phyloP scores from a whole-genome alignment of 1,284 basidiomycete species.

The Gomphus bonarii region DNA sequence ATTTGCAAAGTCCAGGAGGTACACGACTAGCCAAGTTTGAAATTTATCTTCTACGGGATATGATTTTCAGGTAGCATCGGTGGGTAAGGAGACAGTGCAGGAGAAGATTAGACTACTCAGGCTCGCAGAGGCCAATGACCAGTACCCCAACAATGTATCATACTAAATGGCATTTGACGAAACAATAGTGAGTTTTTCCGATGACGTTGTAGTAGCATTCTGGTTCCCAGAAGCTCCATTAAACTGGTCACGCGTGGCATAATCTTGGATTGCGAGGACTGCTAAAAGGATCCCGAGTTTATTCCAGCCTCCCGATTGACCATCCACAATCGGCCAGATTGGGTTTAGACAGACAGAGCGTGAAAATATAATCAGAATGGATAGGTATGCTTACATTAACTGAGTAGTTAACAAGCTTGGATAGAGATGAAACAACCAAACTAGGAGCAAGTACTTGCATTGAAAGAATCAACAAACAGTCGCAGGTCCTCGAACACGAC shows the following conservation, averaged over 20 bases:
- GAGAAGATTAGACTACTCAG: slow-evolving; percentile 70
- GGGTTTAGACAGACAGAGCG: slow-evolving; percentile 6
- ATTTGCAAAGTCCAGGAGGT: slow-evolving; percentile 57
- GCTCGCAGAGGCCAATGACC: slow-evolving; percentile 46
- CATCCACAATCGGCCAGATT: slow-evolving; percentile 72
- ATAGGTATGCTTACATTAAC: slow-evolving; percentile 56
- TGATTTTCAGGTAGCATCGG: slow-evolving; percentile 47
- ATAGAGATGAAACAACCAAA: slow-evolving; percentile 57
- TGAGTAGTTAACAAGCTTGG: slow-evolving; percentile 70
- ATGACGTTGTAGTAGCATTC: neutral
- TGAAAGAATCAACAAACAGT: neutral
- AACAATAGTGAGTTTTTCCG: neutral
- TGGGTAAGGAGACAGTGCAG: slow-evolving; percentile 76
- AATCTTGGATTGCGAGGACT: slow-evolving; percentile 22
- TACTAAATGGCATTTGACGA: slow-evolving; percentile 17
- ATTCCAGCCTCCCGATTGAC: slow-evolving; percentile 63
- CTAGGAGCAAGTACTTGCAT: slow-evolving; percentile 53
- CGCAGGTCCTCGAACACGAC: slow-evolving; percentile 17
- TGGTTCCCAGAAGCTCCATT: slow-evolving; percentile 8
- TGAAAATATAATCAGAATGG: neutral
- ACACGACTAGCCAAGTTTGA: slow-evolving; percentile 52
- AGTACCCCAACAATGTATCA: slow-evolving; percentile 21
- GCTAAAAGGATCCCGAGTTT: slow-evolving; percentile 32
- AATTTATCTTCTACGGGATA: slow-evolving; percentile 38
- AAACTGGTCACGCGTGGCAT: slow-evolving; percentile 18